phyloP scores from a whole-genome alignment of 2,329 filamentous ascomycete species.

The Thielaviopsis musarum region DNA sequence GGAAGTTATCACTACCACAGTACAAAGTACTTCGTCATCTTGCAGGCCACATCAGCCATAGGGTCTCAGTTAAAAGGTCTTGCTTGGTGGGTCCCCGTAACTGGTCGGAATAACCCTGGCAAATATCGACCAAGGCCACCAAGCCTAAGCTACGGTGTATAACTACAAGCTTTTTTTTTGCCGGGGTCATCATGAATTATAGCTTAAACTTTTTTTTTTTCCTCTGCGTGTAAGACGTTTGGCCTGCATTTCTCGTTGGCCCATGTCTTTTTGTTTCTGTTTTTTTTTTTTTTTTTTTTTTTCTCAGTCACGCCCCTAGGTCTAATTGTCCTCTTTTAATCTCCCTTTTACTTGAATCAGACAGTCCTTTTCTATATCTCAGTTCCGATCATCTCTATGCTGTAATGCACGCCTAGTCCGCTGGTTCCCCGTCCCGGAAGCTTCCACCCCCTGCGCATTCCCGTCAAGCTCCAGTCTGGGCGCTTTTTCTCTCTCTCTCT shows the following conservation, averaged over 20 bases:
- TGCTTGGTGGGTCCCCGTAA: not conserved
- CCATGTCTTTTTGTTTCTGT: not conserved
- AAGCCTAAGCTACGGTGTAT: not conserved
- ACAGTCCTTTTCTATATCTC: not conserved
- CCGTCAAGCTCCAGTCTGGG: not conserved
- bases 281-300: not conserved
- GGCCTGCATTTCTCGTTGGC: not conserved
- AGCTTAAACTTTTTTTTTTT: not conserved
- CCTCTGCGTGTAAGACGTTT: not conserved
- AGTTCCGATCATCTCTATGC: not conserved
- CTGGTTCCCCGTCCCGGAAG: slow-evolving; percentile 4
- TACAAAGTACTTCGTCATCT: no score
- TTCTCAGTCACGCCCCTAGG: not conserved
- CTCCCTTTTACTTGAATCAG: not conserved
- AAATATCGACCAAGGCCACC: not conserved
- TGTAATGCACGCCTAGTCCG: slow-evolving; percentile 9
- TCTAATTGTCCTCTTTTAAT: not conserved
- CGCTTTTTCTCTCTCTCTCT: not conserved
- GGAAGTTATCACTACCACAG: no score
- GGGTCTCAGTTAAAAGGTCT: no score
- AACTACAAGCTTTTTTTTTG: not conserved
- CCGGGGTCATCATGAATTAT: not conserved
- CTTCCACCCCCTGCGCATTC: slow-evolving; percentile 11
- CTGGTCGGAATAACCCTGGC: not conserved
- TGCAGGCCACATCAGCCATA: no score